These are phyloP conservation scores for Lasiosphaeriaceae sp. DNA, from an alignment of 495 filamentous ascomycete species.

Conservation along the genomic window DNA sequence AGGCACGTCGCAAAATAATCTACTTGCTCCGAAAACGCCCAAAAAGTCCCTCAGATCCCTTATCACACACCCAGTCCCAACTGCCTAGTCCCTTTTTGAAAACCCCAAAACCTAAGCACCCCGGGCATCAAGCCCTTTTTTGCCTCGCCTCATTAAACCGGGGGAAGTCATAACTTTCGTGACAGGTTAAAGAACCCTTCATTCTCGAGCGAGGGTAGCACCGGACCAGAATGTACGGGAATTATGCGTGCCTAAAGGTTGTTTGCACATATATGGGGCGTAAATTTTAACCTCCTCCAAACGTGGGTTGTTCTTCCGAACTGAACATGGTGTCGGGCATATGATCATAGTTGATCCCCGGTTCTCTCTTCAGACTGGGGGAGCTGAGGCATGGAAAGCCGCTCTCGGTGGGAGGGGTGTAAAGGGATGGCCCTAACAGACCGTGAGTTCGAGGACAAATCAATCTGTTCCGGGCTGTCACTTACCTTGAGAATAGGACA, in stretches of 20 bases:
- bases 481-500: conserved; percentile 28
- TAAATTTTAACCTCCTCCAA: conserved; percentile 8
- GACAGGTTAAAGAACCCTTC: neutral
- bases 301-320: conserved; percentile 11
- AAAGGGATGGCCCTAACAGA: conserved; percentile 10
- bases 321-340: conserved; percentile 30
- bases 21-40: neutral
- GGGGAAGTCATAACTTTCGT: neutral
- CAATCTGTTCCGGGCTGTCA: neutral
- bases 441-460: conserved; percentile 2
- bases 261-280: neutral
- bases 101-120: neutral
- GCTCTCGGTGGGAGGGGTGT: conserved; percentile 17
- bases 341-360: conserved; percentile 26
- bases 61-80: neutral
- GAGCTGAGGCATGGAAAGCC: conserved; percentile 13
- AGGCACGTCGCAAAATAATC: neutral
- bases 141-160: neutral
- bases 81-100: neutral
- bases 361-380: conserved; percentile 18
- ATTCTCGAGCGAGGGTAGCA: neutral
- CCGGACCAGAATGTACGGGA: neutral
- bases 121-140: neutral
- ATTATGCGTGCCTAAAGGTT: neutral
- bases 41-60: neutral